Conservation (phyloP, 2,329 filamentous ascomycete genomes). For the Phialemoniopsis sp. region DNA sequence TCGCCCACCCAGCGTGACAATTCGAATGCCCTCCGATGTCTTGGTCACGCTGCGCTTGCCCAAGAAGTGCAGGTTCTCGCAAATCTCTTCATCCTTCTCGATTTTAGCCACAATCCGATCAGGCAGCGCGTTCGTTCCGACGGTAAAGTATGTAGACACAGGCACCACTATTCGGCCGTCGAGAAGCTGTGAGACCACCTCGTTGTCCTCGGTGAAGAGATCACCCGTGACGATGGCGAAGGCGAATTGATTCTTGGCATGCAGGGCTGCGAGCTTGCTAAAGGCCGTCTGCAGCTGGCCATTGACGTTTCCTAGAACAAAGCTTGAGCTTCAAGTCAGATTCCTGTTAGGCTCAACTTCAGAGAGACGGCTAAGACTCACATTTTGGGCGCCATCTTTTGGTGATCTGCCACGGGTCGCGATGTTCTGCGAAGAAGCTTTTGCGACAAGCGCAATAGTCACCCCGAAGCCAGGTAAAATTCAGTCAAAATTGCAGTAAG, state of each 20-base stretch:
- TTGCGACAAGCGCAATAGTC: too few relatives aligned
- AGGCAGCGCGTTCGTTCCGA: slow-evolving; percentile 72
- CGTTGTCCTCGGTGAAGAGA: slow-evolving; percentile 63
- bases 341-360: too few relatives aligned
- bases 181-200: slow-evolving; percentile 60
- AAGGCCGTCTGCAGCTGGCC: slow-evolving; percentile 75
- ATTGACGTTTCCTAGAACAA: slow-evolving; percentile 79
- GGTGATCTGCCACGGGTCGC: not conserved
- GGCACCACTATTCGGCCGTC: slow-evolving; percentile 70
- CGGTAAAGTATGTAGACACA: slow-evolving; percentile 85
- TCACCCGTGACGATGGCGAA: slow-evolving; percentile 83
- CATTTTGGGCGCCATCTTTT: slow-evolving; percentile 5
- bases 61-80: slow-evolving; percentile 86
- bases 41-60: slow-evolving; percentile 85
- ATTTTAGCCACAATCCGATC: slow-evolving; percentile 67
- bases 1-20: slow-evolving; percentile 79
- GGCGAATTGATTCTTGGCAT: slow-evolving; percentile 83
- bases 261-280: slow-evolving; percentile 73
- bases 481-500: not conserved
- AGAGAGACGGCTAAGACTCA: slow-evolving; percentile 2
- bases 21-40: slow-evolving; percentile 82
- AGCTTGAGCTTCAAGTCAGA: slow-evolving; percentile 35
- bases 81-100: slow-evolving; percentile 69
- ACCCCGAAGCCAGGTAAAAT: not conserved
- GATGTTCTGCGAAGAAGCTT: too few relatives aligned